phyloP scores from a whole-genome alignment of 495 filamentous ascomycete species.

The Daldinia concentrica region DNA sequence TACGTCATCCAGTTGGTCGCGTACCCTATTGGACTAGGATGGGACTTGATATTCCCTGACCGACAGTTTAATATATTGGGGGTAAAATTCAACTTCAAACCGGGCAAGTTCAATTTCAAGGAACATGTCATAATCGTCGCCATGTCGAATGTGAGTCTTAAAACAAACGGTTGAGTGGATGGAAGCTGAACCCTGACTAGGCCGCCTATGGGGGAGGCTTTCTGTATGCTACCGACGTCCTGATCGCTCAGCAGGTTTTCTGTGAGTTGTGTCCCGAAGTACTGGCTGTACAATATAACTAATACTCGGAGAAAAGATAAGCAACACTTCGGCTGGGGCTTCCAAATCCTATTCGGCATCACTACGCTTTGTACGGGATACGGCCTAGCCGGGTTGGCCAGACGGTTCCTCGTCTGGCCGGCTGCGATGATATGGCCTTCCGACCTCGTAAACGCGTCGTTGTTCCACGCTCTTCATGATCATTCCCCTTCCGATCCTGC shows the following conservation, averaged over 20 bases:
- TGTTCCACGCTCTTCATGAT: constrained; percentile 76
- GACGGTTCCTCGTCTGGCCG: constrained; percentile 70
- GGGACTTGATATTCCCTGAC: constrained; percentile 64
- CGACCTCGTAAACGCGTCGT: constrained; percentile 68
- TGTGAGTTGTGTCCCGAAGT: constrained; percentile 26
- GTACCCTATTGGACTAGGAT: constrained; percentile 72
- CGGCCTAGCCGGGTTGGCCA: constrained; percentile 73
- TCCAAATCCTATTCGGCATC: constrained; percentile 72
- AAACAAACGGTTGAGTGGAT: neutral
- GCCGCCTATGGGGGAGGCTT: constrained; percentile 57
- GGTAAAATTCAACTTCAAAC: constrained; percentile 68
- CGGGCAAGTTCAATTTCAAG: constrained; percentile 80
- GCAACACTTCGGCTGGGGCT: constrained; percentile 66
- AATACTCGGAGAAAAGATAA: constrained; percentile 31
- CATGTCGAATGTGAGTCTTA: constrained; percentile 67
- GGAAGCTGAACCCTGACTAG: constrained; percentile 6
- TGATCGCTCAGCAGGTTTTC: constrained; percentile 58
- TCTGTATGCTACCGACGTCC: constrained; percentile 60
- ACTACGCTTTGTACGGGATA: constrained; percentile 78
- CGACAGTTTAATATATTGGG: constrained; percentile 68
- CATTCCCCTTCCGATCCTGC: constrained; percentile 64
- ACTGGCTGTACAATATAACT: neutral
- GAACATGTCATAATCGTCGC: constrained; percentile 81
- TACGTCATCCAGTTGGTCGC: constrained; percentile 75
- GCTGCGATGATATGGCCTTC: constrained; percentile 78